Base-by-base conservation (phyloP, 768 basidiomycete species). In the Chalciporus pseudorubinellus region DNA sequence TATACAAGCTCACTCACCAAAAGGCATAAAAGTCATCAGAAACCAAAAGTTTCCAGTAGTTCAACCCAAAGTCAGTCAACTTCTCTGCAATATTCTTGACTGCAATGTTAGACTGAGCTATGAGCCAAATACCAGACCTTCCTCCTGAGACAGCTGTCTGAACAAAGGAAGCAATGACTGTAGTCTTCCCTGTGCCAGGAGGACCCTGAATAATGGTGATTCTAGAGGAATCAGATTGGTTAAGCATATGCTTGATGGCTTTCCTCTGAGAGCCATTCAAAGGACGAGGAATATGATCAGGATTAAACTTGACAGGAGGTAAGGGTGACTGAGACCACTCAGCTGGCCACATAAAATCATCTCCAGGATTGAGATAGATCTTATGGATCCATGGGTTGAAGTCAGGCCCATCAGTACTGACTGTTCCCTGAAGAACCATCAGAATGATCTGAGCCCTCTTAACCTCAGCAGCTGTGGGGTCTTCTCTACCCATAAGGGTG, bases 81-180 rank as follows among this genome's bases (percentile, higher is more conserved):
- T 90, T 89, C 61, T 89, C 86, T 46, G 88, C 90, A 70, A 93
- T 92, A 58, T 93, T 92, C 67, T 90, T 92, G 19, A 92, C 91
- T 42, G 89, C 91, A 44, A 92, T 82, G 73, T 93, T 93, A 16
- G 86, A 87, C 61, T 93, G 87, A 29, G 91, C 88, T 61, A 90
- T 73, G 6, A 93, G 79, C 87, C 89, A 93, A 12, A 91, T 82
- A 0, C 86, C 83, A 55, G 64, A 57, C 18, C 67, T 61, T 0
- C 72, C 72, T 42, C 60, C 59, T 22, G 64, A 56, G 20, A 78
- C 60, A 34, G 82, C 77, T 56, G 70, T 69, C 19, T 76, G 66
- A 11, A 85, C 82, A 75, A 73, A 86, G 6, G 78, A 72, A 11
- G 82, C 81, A 67, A 88, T 88, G 2, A 87, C 85, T 39, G 83